Base-by-base conservation (phyloP, 2,329 filamentous ascomycete genomes). In the Colletotrichum tabaci region DNA sequence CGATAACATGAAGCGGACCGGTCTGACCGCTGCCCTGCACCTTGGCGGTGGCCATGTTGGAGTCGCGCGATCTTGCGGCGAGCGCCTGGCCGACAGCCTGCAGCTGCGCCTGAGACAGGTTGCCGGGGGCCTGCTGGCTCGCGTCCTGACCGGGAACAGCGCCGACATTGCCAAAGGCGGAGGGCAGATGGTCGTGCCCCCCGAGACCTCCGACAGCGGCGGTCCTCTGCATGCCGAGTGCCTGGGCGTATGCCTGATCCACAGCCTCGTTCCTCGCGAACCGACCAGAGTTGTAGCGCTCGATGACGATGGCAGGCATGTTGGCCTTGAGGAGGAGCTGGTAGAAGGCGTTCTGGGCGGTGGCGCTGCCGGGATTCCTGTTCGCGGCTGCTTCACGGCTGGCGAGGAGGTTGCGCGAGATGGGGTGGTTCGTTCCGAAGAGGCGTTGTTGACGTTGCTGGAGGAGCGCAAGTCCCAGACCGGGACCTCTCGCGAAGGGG, bases 281-380 rank as follows among this genome's bases (percentile, higher is more conserved):
- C 66, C 92, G 90, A 73, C 93, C 93, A 18, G 93, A 95, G 79
- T 95, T 91, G 81, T 98, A 96, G 77, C 96, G 89, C 82, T 98
- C 95, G 71, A 98, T 89, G 67, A 99, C 86, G 74, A 99, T 97
- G 62, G 95, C 92, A 21, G 96, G 94, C 93, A 98, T 95, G 78
- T 97, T 96, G 62, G 96, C 95, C 79, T 93, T 93, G 66, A 98
- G 87, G 16, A 99, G 89, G 56, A 95, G 92, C 79, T 96, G 93
- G 80, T 99, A 99, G 81, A 99, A 98, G 18, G 94, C 92, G 80
- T 96, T 96, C 81, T 99, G 96, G 23, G 95, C 92, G 53, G 93
- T 93, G 38, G 95, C 92, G 81, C 94, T 98, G 71, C 87, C 89
- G 1, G 96, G 94, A 77, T 98, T 97, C 82, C 94, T 93, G 83